Base-by-base conservation (phyloP, 1,139 yeast genomes). In the Taphrina communis region DNA sequence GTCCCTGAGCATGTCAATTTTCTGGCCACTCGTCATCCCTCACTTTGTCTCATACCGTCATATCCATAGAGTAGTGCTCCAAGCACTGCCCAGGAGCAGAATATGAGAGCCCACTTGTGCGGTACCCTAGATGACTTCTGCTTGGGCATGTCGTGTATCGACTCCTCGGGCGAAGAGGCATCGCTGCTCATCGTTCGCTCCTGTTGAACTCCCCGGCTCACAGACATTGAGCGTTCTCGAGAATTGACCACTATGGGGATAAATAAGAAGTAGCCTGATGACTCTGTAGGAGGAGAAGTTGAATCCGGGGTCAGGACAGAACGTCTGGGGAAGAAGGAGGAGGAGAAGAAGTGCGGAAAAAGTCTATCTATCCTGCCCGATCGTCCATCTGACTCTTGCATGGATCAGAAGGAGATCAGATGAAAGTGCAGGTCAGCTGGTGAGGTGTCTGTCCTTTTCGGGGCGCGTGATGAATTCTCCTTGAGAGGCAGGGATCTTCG, bases 51-150 rank as follows among this genome's bases (percentile, higher is more conserved):
- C 58, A 6, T 84, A 74, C 85, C 66, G 21, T 62, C 88, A 75
- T 83, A 85, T 72, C 88, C 88, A 74, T 78, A 85, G 68, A 85
- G 80, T 67, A 85, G 76, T 77, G 88, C 88, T 75, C 87, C 88
- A 72, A 84, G 80, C n/a, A 85, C 82, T 42, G 83, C 83, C 73
- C 83, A 82, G 62, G 80, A 75, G 62, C 79, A 71, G 19, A 70
- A 69, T 31, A 72, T 55, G 39, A 65, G 62, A 6, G 59, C 68
- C 53, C 59, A 65, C 25, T 55, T 55, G 68, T 65, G 68, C 6
- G 58, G 58, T 12, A 51, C 31, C 35, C 36, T 25, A 31, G 17
- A n/a, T 31, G 21, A 11, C 50, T 38, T 50, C 21, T 53, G 41
- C 42, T 53, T 38, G 25, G 42, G 9, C 11, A 25, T 12, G 25